Percentiles rank a stretch among this genome's conserved stretches.
These are phyloP conservation scores for Microstegium vimineum DNA, from an alignment of 176 grass and related monocot genomes.

Conservation along the genomic window DNA sequence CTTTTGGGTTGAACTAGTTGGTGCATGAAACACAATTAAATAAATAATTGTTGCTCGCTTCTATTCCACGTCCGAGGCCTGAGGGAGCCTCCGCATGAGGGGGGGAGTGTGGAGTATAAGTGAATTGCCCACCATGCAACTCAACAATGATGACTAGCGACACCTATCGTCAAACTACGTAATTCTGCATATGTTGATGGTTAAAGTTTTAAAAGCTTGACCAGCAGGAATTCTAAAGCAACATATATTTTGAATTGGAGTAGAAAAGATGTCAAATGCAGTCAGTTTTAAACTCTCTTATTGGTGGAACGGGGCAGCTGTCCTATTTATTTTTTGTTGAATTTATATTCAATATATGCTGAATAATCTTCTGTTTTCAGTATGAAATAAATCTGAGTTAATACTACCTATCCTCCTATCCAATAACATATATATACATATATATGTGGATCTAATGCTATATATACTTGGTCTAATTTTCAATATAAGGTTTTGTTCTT, in stretches of 20 bases:
- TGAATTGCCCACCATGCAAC: not conserved
- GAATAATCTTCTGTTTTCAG: not conserved
- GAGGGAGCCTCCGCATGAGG: not conserved
- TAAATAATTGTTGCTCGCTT: not conserved
- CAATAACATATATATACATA: not conserved
- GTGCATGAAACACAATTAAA: not conserved
- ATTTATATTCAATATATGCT: not conserved
- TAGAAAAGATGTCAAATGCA: constrained; percentile 20
- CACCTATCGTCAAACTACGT: not conserved
- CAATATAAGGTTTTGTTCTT: constrained; percentile 2
- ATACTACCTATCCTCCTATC: not conserved
- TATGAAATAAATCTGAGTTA: not conserved
- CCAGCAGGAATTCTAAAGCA: not conserved
- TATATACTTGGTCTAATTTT: constrained; percentile 18
- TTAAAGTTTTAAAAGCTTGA: not conserved
- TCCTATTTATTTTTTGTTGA: not conserved
- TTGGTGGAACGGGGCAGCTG: not conserved
- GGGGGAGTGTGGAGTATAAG: not conserved
- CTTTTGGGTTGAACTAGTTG: not conserved
- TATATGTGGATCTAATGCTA: not conserved
- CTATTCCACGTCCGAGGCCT: not conserved
- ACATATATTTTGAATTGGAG: not conserved
- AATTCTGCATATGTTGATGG: not conserved
- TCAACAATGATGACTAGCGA: not conserved
- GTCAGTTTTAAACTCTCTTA: constrained; percentile 21